phyloP scores from a whole-genome alignment of 1,284 basidiomycete genomes.

The Neotropicomus parvogracilis region DNA sequence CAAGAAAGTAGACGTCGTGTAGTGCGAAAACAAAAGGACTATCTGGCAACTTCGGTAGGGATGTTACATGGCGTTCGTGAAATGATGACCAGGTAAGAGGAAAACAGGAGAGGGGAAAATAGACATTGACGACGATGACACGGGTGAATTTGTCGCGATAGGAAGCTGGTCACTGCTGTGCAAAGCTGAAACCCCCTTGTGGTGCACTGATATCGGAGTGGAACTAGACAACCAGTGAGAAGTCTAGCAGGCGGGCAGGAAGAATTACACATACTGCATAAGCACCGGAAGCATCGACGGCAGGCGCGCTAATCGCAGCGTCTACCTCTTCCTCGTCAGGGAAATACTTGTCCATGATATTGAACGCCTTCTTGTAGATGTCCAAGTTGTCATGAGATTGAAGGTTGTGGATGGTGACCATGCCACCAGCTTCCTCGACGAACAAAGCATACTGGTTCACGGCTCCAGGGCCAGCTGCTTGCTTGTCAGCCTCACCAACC shows the following conservation, averaged over 20 bases:
- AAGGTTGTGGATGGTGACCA: conserved; percentile 97
- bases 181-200: conserved; percentile 94
- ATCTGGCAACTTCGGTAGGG: conserved; percentile 10
- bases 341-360: conserved; percentile 98
- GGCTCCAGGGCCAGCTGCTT: conserved; percentile 77
- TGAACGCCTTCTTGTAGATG: conserved; percentile 99
- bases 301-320: conserved; percentile 74
- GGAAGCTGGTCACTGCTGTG: conserved; percentile 38
- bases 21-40: conserved; percentile 13
- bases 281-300: conserved; percentile 83
- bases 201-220: conserved; percentile 79
- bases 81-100: conserved; percentile 17
- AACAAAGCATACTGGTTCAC: conserved; percentile 92
- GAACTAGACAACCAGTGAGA: conserved; percentile 49
- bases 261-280: conserved; percentile 72
- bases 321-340: conserved; percentile 84
- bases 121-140: background rate
- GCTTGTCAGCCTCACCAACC: conserved; percentile 96
- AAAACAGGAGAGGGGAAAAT: conserved; percentile 6
- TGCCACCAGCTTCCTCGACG: conserved; percentile 98
- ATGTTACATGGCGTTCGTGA: conserved; percentile 23
- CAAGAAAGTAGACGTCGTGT: conserved; percentile 16
- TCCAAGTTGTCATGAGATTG: conserved; percentile 99
- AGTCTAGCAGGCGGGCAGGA: conserved; percentile 6
- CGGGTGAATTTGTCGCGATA: conserved; percentile 8